Base-by-base conservation (phyloP, 140 eudicot species). In the Senecio squalidus region DNA sequence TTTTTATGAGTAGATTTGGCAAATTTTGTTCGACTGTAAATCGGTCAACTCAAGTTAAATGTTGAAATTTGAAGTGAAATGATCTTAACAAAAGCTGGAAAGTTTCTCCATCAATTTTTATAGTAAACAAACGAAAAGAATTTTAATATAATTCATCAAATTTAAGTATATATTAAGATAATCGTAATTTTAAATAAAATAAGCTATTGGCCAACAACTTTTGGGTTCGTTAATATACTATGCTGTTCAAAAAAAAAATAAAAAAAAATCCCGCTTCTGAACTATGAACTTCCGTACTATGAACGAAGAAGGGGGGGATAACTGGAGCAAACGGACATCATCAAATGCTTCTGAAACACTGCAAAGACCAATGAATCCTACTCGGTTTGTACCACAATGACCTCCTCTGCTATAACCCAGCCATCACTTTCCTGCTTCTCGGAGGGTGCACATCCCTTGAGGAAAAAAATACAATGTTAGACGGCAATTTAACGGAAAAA, bases 361-460 rank as follows among this genome's bases (percentile, higher is more conserved):
- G 31, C 10, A 4, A 13, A 11, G 21, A 16, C 24, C 11, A 17
- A 28, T 53, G 5, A 26, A 27, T 46, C 23, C 77, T 74, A 82
- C 69, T 89, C 97, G 4, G 69, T 58, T 61, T 89, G 94, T 39
- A 88, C 61, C 50, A 75, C 68, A 40, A 85, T 58, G 28, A 74
- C 78, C 69, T 89, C 97, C 70, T 89, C 84, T 3, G 79, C 79
- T 11, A 89, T 76, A 41, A 74, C 22, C 97, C 97, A 89, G 23
- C 80, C 97, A 18, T 75, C 80, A 24, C 25, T 26, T 15, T 56
- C 78, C 26, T 72, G 68, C 61, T 60, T 50, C 2, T 34, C 16
- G 29, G 72, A 39, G 39, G 72, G 53, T 9, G 68, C 71, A 64
- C 97, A 89, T 57, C 77, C 83, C 97, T 85, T 54, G 23, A 68